A percentile compares a stretch with the other conserved stretches of the same genome.
Evolutionary conservation across 73 alveolate species (phyloP).

Genomic region (Tetrahymena borealis): DNA sequence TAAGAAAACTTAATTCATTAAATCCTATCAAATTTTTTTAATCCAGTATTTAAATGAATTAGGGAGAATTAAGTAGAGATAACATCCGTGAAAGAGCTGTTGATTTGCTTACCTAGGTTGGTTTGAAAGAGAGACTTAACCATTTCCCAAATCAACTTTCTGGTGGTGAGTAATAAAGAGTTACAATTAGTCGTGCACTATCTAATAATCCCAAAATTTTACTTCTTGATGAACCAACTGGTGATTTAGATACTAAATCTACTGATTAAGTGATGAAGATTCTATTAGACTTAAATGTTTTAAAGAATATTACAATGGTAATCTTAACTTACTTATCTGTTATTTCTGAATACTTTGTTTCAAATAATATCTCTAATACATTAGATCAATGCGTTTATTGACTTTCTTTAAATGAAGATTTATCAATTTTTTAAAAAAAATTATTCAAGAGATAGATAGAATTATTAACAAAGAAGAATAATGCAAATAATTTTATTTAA

Average conservation of each 20-base stretch:
- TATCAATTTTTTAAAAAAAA: too few species aligned
- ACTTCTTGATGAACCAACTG: slow-evolving; percentile 97
- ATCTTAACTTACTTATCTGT: not conserved
- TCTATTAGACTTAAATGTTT: slow-evolving; percentile 70
- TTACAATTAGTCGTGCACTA: slow-evolving; percentile 94
- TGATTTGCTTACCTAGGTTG: slow-evolving; percentile 75
- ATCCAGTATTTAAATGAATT: not conserved
- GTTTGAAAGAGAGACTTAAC: slow-evolving; percentile 67
- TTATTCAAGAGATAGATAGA: too few species aligned
- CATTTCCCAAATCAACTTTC: slow-evolving; percentile 93
- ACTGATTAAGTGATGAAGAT: slow-evolving; percentile 92
- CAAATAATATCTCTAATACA: too few species aligned
- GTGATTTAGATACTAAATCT: slow-evolving; percentile 93
- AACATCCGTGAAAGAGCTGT: slow-evolving; percentile 69
- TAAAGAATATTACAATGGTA: slow-evolving; percentile 75
- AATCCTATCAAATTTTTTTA: not conserved
- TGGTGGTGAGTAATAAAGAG: slow-evolving; percentile 98
- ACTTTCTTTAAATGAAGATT: too few species aligned
- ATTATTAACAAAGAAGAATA: too few species aligned
- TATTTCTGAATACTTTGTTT: too few species aligned
- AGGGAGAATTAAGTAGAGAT: slow-evolving; percentile 69
- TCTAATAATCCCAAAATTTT: slow-evolving; percentile 88
- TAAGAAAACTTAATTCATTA: too few species aligned
- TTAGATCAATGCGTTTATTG: too few species aligned
- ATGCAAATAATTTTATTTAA: too few species aligned